Evolutionary conservation across 140 eudicot genomes (phyloP).

Genomic region (Cichorium intybus): DNA sequence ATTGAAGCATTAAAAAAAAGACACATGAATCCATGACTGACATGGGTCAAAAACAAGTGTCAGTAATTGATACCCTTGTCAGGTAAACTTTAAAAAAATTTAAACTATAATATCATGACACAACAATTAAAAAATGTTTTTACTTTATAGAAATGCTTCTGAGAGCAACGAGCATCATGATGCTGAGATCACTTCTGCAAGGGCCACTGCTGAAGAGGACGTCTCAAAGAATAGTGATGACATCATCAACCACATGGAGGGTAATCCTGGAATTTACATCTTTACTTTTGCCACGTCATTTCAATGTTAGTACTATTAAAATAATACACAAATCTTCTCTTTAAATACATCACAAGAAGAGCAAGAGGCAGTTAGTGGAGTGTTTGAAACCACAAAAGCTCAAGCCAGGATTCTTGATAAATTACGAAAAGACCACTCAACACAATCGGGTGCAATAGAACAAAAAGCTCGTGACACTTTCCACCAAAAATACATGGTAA

Average conservation of each 20-base stretch:
- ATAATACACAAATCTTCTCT: not conserved
- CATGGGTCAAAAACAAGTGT: conserved; percentile 47
- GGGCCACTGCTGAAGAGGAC: conserved; percentile 67
- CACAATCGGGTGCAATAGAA: conserved; percentile 49
- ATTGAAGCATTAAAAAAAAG: conserved; percentile 49
- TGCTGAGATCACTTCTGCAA: conserved; percentile 57
- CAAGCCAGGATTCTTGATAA: conserved; percentile 52
- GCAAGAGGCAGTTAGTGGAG: conserved; percentile 43
- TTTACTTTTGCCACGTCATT: no score
- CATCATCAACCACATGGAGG: conserved; percentile 53
- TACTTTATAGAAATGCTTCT: conserved; percentile 55
- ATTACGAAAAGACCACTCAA: conserved; percentile 59
- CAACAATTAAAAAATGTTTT: not conserved
- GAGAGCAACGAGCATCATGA: conserved; percentile 65
- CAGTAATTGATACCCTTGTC: conserved; percentile 49
- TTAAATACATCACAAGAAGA: conserved; percentile 74
- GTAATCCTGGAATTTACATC: conserved; percentile 24
- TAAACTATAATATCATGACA: not conserved
- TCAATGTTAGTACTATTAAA: not conserved
- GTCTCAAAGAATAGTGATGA: conserved; percentile 44
- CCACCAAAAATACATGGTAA: conserved; percentile 74
- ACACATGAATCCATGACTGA: conserved; percentile 52
- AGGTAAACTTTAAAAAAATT: conserved; percentile 24
- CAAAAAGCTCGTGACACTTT: conserved; percentile 71
- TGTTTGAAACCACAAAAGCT: conserved; percentile 50